Evolutionary conservation across 2,329 filamentous ascomycete species (phyloP).

Genomic region (Colletotrichum destructivum): DNA sequence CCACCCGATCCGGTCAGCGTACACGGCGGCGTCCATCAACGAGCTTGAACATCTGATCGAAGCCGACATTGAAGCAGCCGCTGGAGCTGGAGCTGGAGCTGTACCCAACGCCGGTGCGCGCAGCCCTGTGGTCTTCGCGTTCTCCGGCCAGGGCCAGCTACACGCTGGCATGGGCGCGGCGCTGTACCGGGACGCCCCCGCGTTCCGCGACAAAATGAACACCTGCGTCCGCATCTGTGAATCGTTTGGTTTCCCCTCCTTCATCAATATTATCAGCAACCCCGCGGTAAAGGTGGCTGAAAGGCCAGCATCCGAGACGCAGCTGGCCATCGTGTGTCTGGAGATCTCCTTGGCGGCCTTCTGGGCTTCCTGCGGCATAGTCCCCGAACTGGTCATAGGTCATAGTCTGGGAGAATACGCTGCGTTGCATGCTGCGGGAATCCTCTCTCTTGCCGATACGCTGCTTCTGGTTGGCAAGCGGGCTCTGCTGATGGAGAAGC

Average conservation of each 20-base stretch:
- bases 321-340: constrained; percentile 27
- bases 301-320: background rate
- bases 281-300: background rate
- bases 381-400: constrained; percentile 68
- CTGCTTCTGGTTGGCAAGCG: constrained; percentile 79
- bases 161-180: background rate
- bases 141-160: background rate
- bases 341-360: constrained; percentile 51
- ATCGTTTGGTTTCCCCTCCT: background rate
- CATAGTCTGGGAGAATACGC: constrained; percentile 82
- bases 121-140: background rate
- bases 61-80: background rate
- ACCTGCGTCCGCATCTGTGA: background rate
- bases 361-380: constrained; percentile 64
- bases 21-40: constrained; percentile 15
- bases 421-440: constrained; percentile 78
- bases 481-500: constrained; percentile 74
- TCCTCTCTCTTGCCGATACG: constrained; percentile 79
- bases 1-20: constrained; percentile 41
- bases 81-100: background rate
- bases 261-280: background rate
- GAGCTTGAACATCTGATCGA: background rate
- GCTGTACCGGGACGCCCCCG: background rate
- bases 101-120: too few relatives aligned
- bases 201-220: background rate